A percentile compares a stretch with the other conserved stretches of the same genome.
phyloP scores from a whole-genome alignment of 345 rosid species.

The Reutealis trisperma region DNA sequence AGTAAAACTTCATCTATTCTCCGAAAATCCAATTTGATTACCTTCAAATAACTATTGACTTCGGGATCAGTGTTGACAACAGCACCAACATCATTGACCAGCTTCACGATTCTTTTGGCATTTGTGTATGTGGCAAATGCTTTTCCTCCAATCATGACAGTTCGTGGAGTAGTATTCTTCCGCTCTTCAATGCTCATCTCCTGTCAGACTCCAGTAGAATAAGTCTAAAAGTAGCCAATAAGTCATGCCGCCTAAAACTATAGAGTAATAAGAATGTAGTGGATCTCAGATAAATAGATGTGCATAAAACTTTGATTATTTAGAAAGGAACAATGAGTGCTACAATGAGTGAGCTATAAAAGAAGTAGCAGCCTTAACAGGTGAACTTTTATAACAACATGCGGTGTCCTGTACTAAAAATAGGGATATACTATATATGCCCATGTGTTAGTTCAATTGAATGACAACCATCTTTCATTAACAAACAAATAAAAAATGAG shows the following conservation, averaged over 20 bases:
- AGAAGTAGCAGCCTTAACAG: background rate
- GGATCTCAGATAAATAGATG: background rate
- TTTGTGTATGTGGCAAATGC: constrained; percentile 97
- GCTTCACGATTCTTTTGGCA: constrained; percentile 93
- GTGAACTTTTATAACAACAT: background rate
- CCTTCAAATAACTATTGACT: constrained; percentile 85
- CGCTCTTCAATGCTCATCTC: constrained; percentile 84
- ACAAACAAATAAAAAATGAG: background rate
- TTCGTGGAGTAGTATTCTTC: constrained; percentile 81
- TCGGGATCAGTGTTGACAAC: constrained; percentile 92
- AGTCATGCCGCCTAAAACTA: constrained; percentile 13
- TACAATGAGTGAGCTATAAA: background rate
- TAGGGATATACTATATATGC: background rate
- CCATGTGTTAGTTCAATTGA: background rate
- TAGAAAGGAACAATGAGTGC: background rate
- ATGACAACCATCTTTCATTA: background rate
- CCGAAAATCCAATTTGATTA: constrained; percentile 21
- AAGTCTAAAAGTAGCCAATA: background rate
- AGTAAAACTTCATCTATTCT: background rate
- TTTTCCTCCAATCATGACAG: constrained; percentile 96
- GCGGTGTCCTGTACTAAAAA: background rate
- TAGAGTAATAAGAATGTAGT: background rate
- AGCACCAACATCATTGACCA: constrained; percentile 89
- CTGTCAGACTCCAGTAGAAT: constrained; percentile 46
- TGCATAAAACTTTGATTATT: background rate